Percentiles rank a stretch among this genome's conserved stretches.
Evolutionary conservation across 2,329 filamentous ascomycete genomes (phyloP).

Genomic region (Chaetomiaceae sp.): DNA sequence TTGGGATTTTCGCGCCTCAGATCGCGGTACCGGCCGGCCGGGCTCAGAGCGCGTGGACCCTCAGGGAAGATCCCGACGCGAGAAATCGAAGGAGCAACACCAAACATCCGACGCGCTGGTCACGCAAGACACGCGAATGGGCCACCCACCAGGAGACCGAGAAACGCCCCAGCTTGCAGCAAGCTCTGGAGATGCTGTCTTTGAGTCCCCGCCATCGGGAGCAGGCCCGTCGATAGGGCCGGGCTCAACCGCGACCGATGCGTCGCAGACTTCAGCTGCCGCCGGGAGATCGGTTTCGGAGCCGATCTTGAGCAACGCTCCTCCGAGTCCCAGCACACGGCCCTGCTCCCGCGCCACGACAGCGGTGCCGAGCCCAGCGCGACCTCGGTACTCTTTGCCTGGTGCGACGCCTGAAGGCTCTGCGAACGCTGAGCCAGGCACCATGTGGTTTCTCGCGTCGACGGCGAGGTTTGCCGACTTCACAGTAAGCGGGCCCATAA

Average conservation of each 20-base stretch:
- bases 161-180: background rate
- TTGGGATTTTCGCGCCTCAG: background rate
- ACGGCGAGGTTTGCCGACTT: slow-evolving; percentile 20
- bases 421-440: background rate
- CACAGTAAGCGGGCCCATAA: slow-evolving; percentile 5
- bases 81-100: background rate
- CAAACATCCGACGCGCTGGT: background rate
- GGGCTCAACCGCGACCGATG: background rate
- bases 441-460: slow-evolving; percentile 9
- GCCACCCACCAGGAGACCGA: background rate
- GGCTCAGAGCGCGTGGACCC: background rate
- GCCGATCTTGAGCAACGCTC: background rate
- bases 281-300: background rate
- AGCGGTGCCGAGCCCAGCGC: background rate
- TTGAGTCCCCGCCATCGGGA: no score
- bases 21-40: slow-evolving; percentile 1
- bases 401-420: background rate
- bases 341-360: slow-evolving; percentile 3
- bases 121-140: background rate
- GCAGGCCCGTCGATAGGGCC: background rate
- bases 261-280: background rate
- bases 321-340: background rate
- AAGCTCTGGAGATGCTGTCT: background rate
- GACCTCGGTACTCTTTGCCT: background rate
- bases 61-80: background rate